phyloP scores from a whole-genome alignment of 345 rosid species.

The Erucastrum elatum region DNA sequence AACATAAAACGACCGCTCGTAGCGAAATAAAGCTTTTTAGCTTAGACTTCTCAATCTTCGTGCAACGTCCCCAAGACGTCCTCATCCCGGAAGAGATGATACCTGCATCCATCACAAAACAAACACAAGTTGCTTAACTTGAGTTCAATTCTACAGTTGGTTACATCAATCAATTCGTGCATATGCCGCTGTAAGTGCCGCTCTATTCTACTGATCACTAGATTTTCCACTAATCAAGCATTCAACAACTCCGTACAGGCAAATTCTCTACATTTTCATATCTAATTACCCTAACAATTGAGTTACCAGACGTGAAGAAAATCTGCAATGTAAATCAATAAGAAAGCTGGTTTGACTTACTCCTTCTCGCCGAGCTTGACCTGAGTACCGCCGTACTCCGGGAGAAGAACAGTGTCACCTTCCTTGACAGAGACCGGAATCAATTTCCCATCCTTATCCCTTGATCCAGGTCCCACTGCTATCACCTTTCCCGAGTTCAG shows the following conservation, averaged over 20 bases:
- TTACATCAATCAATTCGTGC: too few species aligned
- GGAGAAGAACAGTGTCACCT: conserved; percentile 87
- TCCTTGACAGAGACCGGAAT: conserved; percentile 76
- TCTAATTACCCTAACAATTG: neutral
- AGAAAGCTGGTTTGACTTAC: conserved; percentile 34
- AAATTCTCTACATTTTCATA: neutral
- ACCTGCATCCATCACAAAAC: conserved; percentile 48
- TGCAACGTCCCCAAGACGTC: conserved; percentile 81
- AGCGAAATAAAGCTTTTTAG: neutral
- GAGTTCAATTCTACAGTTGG: neutral
- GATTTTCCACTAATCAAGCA: neutral
- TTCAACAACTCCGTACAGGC: neutral
- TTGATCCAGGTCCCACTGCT: conserved; percentile 74
- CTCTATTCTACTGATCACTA: too few species aligned
- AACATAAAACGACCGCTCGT: neutral
- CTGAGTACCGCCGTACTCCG: conserved; percentile 78
- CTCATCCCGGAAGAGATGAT: conserved; percentile 70
- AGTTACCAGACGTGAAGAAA: neutral
- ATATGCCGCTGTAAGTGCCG: too few species aligned
- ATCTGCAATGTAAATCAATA: neutral
- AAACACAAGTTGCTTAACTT: neutral
- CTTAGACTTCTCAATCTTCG: conserved; percentile 39
- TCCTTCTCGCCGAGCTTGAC: conserved; percentile 84
- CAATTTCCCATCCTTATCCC: conserved; percentile 61
- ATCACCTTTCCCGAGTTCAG: conserved; percentile 79